Evolutionary conservation across 805 yeast species (phyloP).

Genomic region (Starmerella bombi): DNA sequence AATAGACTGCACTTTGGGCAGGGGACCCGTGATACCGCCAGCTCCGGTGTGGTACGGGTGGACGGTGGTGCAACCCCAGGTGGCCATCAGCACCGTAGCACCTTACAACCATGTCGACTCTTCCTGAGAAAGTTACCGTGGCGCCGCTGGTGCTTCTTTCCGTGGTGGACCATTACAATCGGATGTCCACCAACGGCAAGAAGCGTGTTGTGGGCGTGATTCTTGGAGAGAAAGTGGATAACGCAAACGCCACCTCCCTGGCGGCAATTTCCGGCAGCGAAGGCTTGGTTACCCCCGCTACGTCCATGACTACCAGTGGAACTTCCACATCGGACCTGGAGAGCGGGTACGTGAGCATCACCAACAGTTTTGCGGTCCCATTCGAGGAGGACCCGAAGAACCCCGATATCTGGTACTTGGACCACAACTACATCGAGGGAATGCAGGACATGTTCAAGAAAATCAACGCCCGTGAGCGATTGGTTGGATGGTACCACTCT

Average conservation of each 20-base stretch:
- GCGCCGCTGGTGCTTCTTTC: conserved; percentile 92
- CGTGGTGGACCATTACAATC: conserved; percentile 87
- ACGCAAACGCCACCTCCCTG: conserved; percentile 5
- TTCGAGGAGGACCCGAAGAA: conserved; percentile 93
- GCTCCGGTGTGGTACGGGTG: too few relatives aligned
- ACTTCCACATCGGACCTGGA: neutral
- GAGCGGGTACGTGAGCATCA: conserved; percentile 46
- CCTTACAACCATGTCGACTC: conserved; percentile 11
- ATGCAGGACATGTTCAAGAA: conserved; percentile 98
- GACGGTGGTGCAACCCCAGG: neutral
- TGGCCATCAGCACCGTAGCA: neutral
- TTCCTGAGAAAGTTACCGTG: conserved; percentile 52
- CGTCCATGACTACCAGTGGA: neutral
- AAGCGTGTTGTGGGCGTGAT: conserved; percentile 91
- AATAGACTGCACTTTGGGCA: too few relatives aligned
- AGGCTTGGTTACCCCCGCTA: neutral
- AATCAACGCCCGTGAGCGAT: conserved; percentile 89
- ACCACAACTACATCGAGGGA: conserved; percentile 87
- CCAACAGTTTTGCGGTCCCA: conserved; percentile 93
- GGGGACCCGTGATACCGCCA: neutral
- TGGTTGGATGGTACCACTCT: conserved; percentile 98
- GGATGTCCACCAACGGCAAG: conserved; percentile 59
- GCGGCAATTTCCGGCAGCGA: neutral
- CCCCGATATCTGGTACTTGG: conserved; percentile 89
- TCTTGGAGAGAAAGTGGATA: conserved; percentile 51